Percentiles rank a stretch among this genome's conserved stretches.
Evolutionary conservation across 208 protist species (phyloP).

Genomic region (Angomonas ambiguus): DNA sequence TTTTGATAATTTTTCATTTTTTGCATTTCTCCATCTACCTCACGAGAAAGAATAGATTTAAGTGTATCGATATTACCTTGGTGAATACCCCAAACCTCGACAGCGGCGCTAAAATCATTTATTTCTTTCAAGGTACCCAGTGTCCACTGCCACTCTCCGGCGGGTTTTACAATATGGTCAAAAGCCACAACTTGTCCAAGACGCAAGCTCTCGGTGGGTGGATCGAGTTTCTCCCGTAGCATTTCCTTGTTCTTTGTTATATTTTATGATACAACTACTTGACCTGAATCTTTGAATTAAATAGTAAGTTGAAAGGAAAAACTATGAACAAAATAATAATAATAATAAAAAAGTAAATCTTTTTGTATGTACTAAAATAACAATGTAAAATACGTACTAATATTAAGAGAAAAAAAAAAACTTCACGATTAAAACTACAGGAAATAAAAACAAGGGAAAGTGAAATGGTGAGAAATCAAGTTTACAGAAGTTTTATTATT

Average conservation of each 20-base stretch:
- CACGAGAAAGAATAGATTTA: slow-evolving; percentile 25
- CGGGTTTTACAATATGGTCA: slow-evolving; percentile 21
- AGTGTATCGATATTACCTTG: slow-evolving; percentile 22
- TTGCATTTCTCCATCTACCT: slow-evolving; percentile 32
- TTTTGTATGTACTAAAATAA: too few relatives aligned
- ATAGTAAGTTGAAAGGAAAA: too few relatives aligned
- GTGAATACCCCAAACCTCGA: slow-evolving; percentile 32
- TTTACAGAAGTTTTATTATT: too few relatives aligned
- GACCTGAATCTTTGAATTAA: too few relatives aligned
- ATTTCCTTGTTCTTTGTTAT: not conserved
- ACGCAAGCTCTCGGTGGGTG: not conserved
- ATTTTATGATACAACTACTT: too few relatives aligned
- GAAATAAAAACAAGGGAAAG: too few relatives aligned
- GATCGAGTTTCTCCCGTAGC: not conserved
- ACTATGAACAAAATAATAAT: too few relatives aligned
- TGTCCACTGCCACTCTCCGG: slow-evolving; percentile 33
- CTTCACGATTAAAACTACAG: too few relatives aligned
- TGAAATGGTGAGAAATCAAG: too few relatives aligned
- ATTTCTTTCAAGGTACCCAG: slow-evolving; percentile 25
- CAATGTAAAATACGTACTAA: too few relatives aligned
- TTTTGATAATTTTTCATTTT: slow-evolving; percentile 31
- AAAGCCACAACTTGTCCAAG: slow-evolving; percentile 25
- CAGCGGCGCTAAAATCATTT: slow-evolving; percentile 14
- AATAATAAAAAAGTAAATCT: too few relatives aligned
- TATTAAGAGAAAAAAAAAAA: too few relatives aligned